Conservation (phyloP, 202 grass and related monocot species). For the Hordeum pubiflorum region DNA sequence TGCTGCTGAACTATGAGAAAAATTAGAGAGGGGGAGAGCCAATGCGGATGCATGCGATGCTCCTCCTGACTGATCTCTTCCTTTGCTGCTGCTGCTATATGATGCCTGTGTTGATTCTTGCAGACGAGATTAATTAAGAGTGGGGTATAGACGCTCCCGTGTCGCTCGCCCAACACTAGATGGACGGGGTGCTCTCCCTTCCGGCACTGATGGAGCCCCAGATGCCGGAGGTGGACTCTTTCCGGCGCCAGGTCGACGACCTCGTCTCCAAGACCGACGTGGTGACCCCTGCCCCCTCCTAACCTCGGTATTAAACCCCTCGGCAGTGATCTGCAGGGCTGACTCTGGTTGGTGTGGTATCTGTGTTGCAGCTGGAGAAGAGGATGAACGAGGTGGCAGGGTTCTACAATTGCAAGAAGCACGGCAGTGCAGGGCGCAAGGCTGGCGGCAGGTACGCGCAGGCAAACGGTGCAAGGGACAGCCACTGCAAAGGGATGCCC, state of each 20-base stretch:
- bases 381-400: constrained; percentile 58
- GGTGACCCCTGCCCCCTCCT: constrained; percentile 23
- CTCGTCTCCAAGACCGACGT: constrained; percentile 53
- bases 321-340: background rate
- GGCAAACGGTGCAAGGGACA: background rate
- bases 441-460: constrained; percentile 21
- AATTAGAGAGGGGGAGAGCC: no score
- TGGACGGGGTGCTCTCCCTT: constrained; percentile 1
- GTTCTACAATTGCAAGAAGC: constrained; percentile 62
- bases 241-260: constrained; percentile 49
- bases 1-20: no score
- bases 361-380: constrained; percentile 63
- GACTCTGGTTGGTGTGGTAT: background rate
- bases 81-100: no score
- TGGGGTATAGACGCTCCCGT: no score
- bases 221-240: constrained; percentile 19
- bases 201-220: background rate
- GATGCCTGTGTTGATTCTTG: no score
- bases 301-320: background rate
- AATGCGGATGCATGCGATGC: no score
- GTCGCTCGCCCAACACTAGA: constrained; percentile 12
- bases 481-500: constrained; percentile 40
- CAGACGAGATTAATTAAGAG: no score
- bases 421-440: constrained; percentile 33
- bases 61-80: no score